A percentile compares a stretch with the other conserved stretches of the same genome.
These are phyloP conservation scores for Euphorbia lathyris DNA, from an alignment of 345 rosid genomes.

Conservation along the genomic window DNA sequence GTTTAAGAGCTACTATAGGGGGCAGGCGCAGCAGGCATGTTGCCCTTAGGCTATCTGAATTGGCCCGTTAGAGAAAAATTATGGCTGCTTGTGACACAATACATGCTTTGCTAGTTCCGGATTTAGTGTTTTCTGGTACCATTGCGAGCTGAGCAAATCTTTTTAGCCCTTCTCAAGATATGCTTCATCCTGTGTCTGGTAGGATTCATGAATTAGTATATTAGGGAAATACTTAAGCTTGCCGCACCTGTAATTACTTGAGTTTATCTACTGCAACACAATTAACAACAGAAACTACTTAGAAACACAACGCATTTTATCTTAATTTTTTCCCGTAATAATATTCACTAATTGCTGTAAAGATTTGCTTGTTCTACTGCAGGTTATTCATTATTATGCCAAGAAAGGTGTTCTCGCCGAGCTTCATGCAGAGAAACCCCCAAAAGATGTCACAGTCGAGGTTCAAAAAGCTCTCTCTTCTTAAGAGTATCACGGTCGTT, in stretches of 20 bases:
- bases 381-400: constrained; percentile 80
- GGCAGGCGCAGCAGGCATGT: neutral
- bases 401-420: constrained; percentile 65
- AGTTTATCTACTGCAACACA: neutral
- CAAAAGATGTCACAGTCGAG: constrained; percentile 63
- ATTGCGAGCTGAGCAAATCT: neutral
- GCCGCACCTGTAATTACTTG: neutral
- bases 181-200: neutral
- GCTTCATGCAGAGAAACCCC: constrained; percentile 80
- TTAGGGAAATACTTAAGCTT: neutral
- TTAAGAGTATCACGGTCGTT: neutral
- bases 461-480: constrained; percentile 62
- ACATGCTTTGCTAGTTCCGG: neutral
- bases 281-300: neutral
- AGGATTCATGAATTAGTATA: neutral
- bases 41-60: neutral
- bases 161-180: neutral
- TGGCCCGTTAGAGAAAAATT: neutral
- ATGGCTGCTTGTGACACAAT: neutral
- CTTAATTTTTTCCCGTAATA: neutral
- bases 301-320: neutral
- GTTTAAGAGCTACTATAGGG: neutral
- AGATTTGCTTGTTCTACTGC: neutral
- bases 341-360: neutral
- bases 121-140: neutral